Evolutionary conservation across 305 asterid species (phyloP), one percentile per base, ranked within the genome.

Genomic region (Fraxinus baroniana): DNA sequence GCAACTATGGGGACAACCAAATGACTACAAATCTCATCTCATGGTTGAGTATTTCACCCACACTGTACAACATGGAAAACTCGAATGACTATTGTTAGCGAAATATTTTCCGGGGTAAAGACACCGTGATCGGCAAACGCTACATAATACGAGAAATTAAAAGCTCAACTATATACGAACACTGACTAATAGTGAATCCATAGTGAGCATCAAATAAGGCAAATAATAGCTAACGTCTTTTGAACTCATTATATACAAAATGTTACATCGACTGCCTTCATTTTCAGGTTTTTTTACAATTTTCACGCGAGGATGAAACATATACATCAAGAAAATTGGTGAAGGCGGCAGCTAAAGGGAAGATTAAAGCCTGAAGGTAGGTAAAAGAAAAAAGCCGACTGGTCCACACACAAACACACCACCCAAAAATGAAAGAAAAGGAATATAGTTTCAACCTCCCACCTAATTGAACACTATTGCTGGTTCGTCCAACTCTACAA

Each of bases 181-280:
- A 2, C 5, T 13, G 7, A 66, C 13, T 28, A 30, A 70, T 30
- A 33, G 37, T 70, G 41, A 70, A 4, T 28, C 10, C 75, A 24
- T 10, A 12, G 75, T 4, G 22, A 30, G 22, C 75, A 30, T 70
- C 37, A 30, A 12, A 70, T 13, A 70, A 62, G 55, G 49, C 86
- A 76, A 68, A 81, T 41, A 85, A 74, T 74, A 70, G 60, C 64
- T 57, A 75, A 68, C 81, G 83, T 66, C 52, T 37, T 83, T 85
- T 85, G 72, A 83, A 81, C 87, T 86, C 91, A 30, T 73, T 83
- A 86, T 90, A 84, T 87, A 89, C 92, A 91, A 78, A 86, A 68
- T 81, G 80, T 81, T 89, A 87, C 90, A 89, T 82, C 79, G 86
- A 85, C 86, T 79, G 87, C 87, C 88, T 84, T 84, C 86, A 80